A percentile compares a stretch with the other conserved stretches of the same genome.
These are phyloP conservation scores for Aspergillus proliferans DNA, from an alignment of 2,329 filamentous ascomycete genomes.

Conservation along the genomic window DNA sequence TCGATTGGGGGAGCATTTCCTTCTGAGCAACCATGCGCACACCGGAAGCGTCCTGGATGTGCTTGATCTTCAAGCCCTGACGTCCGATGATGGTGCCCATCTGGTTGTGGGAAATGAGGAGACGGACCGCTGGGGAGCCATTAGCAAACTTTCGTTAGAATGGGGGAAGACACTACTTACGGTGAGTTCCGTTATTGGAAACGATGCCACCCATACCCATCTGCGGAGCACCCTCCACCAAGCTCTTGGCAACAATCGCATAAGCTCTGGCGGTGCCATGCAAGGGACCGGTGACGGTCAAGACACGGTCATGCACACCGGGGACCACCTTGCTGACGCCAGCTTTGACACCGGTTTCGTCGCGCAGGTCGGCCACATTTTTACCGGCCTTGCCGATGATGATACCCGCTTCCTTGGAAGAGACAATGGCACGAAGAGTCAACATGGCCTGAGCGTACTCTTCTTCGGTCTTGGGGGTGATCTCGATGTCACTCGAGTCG, in stretches of 20 bases:
- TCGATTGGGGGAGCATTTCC: slow-evolving; percentile 98
- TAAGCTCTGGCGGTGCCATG: slow-evolving; percentile 89
- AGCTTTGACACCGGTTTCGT: slow-evolving; percentile 96
- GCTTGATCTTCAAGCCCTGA: slow-evolving; percentile 97
- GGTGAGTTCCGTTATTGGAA: slow-evolving; percentile 82
- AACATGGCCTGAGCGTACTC: slow-evolving; percentile 91
- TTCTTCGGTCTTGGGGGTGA: slow-evolving; percentile 84
- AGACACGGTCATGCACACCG: slow-evolving; percentile 91
- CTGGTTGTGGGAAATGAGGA: slow-evolving; percentile 98
- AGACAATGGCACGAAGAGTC: slow-evolving; percentile 94
- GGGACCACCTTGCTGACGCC: slow-evolving; percentile 98
- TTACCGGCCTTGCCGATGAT: slow-evolving; percentile 99
- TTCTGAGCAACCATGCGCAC: slow-evolving; percentile 99
- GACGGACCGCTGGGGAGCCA: slow-evolving; percentile 68
- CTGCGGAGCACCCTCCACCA: slow-evolving; percentile 87
- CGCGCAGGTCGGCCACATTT: slow-evolving; percentile 93
- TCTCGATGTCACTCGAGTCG: slow-evolving; percentile 64
- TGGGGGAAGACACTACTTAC: slow-evolving; percentile 52
- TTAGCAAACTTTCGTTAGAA: slow-evolving; percentile 9
- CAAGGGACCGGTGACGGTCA: slow-evolving; percentile 88
- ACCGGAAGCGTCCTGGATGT: slow-evolving; percentile 93
- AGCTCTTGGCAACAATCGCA: slow-evolving; percentile 80
- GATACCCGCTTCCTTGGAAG: slow-evolving; percentile 96
- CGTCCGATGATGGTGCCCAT: slow-evolving; percentile 99
- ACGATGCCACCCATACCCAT: slow-evolving; percentile 94